Evolutionary conservation across 768 basidiomycete species (phyloP).

Genomic region (Amyloporia xantha): DNA sequence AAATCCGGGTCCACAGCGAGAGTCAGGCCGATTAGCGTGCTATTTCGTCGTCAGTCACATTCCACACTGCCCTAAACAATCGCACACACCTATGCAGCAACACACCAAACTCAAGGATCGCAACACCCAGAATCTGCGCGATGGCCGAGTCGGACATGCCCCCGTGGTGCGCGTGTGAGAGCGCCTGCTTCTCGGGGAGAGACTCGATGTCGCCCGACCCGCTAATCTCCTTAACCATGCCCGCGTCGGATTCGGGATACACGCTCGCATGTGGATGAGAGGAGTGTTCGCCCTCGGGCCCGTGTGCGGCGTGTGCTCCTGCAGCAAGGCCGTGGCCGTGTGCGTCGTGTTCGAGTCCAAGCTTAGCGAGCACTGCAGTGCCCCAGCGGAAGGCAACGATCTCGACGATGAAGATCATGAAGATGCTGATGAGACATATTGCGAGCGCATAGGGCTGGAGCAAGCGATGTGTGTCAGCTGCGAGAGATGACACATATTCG

Average conservation of each 20-base stretch:
- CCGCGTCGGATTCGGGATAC: not conserved
- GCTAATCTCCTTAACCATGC: slow-evolving; percentile 4
- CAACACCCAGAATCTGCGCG: slow-evolving; percentile 81
- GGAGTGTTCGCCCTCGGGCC: slow-evolving; percentile 42
- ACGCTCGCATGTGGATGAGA: not conserved
- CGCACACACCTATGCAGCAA: slow-evolving; percentile 64
- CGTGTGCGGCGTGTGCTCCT: slow-evolving; percentile 56
- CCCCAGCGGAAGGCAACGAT: slow-evolving; percentile 86
- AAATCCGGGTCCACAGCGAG: slow-evolving; percentile 84
- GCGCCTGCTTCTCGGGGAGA: slow-evolving; percentile 6
- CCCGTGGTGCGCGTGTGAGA: slow-evolving; percentile 5
- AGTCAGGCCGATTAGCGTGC: slow-evolving; percentile 82
- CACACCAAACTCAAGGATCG: slow-evolving; percentile 92
- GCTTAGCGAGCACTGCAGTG: slow-evolving; percentile 54
- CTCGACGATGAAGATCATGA: slow-evolving; percentile 79
- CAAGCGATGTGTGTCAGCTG: not conserved
- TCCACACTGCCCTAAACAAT: too few species aligned
- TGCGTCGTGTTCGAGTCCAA: slow-evolving; percentile 59
- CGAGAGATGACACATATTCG: not conserved
- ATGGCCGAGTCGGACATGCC: slow-evolving; percentile 31
- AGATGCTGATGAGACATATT: slow-evolving; percentile 75
- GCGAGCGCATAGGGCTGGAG: slow-evolving; percentile 75
- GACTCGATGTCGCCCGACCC: slow-evolving; percentile 9
- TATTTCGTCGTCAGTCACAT: too few species aligned
- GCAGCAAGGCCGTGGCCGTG: slow-evolving; percentile 56